Conservation (phyloP, 495 filamentous ascomycete genomes). For the Aspergillus carlsbadensis region DNA sequence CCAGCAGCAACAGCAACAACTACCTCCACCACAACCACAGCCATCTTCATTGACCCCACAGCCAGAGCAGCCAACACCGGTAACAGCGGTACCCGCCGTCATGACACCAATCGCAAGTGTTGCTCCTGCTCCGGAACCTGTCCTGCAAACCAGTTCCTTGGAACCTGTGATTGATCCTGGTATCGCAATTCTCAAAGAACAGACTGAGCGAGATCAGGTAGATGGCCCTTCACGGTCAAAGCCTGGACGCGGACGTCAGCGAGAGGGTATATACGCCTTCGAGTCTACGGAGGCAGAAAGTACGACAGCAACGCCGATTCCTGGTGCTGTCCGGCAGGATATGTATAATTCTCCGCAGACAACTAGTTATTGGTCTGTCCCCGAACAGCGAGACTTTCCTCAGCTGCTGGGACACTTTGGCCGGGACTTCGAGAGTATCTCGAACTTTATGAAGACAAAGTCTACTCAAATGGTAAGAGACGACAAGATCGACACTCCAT, state of each 20-base stretch:
- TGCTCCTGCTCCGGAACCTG: constrained; percentile 31
- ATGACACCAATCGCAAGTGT: constrained; percentile 15
- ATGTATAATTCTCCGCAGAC: constrained; percentile 57
- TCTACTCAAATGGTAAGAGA: constrained; percentile 84
- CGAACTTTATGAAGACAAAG: constrained; percentile 84
- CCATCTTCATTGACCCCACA: constrained; percentile 20
- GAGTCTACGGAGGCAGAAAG: constrained; percentile 43
- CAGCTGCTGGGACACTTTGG: constrained; percentile 77
- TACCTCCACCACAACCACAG: constrained; percentile 22
- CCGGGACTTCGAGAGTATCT: constrained; percentile 83
- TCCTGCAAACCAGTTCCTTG: constrained; percentile 26
- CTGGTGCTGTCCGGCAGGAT: constrained; percentile 25
- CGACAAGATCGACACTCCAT: too few species aligned
- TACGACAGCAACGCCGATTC: constrained; percentile 22
- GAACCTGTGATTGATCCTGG: constrained; percentile 28
- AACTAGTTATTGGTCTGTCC: constrained; percentile 97
- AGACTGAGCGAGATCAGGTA: constrained; percentile 23
- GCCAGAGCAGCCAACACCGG: constrained; percentile 28
- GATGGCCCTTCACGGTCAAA: constrained; percentile 29
- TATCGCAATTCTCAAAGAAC: constrained; percentile 21
- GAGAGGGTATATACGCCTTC: constrained; percentile 42
- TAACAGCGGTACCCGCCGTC: constrained; percentile 18
- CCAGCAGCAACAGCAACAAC: constrained; percentile 33
- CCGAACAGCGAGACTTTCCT: constrained; percentile 82
- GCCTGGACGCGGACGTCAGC: constrained; percentile 33